These are phyloP conservation scores for Mortierella polycephala DNA, from an alignment of 371 early-diverging fungal genomes.

Conservation along the genomic window DNA sequence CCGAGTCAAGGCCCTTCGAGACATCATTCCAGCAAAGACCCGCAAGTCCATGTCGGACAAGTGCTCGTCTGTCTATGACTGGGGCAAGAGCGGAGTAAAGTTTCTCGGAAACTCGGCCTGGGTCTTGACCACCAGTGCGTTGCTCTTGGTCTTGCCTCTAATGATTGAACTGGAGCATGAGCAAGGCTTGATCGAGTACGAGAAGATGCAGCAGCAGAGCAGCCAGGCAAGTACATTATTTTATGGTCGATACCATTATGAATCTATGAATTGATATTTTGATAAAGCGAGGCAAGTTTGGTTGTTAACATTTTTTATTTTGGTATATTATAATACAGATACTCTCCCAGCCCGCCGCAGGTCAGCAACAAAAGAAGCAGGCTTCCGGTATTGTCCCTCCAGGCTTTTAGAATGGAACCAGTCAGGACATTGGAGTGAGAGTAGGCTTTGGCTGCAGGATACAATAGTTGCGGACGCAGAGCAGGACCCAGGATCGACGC, in stretches of 20 bases:
- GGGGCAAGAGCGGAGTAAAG: constrained; percentile 66
- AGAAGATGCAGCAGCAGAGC: constrained; percentile 73
- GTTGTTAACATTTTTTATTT: background rate
- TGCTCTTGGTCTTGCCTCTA: constrained; percentile 79
- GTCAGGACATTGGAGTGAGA: too few relatives aligned
- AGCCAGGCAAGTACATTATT: constrained; percentile 24
- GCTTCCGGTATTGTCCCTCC: constrained; percentile 49
- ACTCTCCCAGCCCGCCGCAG: constrained; percentile 26
- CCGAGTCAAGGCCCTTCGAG: constrained; percentile 78
- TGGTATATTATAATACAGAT: background rate
- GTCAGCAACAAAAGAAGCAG: constrained; percentile 42
- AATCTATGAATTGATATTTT: background rate
- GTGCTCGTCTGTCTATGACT: constrained; percentile 62
- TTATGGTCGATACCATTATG: background rate
- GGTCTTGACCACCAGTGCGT: constrained; percentile 82
- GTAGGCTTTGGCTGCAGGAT: too few relatives aligned
- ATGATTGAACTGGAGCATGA: constrained; percentile 81
- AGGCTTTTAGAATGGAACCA: constrained; percentile 26
- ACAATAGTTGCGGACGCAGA: too few relatives aligned
- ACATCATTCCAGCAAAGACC: constrained; percentile 77
- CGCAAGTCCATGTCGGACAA: constrained; percentile 69
- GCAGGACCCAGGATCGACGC: too few relatives aligned
- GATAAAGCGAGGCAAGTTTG: background rate
- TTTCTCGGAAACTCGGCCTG: constrained; percentile 82
- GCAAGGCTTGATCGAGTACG: constrained; percentile 81